Conservation (phyloP, 306 rosid genomes). For the Lotus japonicus region DNA sequence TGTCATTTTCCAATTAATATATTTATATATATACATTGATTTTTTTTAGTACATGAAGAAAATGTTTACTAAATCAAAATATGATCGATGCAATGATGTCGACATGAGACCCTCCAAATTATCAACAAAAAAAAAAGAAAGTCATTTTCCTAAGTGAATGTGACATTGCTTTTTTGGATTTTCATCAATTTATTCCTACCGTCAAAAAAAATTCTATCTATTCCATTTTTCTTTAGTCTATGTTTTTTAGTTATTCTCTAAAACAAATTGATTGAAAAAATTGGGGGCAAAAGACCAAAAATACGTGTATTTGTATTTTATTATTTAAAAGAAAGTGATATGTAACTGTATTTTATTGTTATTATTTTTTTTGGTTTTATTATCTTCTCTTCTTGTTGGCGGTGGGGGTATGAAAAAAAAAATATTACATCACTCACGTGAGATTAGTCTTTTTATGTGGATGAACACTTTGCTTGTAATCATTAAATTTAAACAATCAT, state of each 20-base stretch:
- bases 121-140: too few relatives aligned
- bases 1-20: neutral
- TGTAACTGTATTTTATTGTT: neutral
- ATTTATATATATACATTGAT: too few relatives aligned
- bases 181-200: too few relatives aligned
- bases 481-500: neutral
- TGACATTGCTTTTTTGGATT: too few relatives aligned
- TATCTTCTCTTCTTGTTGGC: neutral
- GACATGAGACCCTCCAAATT: too few relatives aligned
- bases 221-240: too few relatives aligned
- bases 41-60: neutral
- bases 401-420: too few relatives aligned
- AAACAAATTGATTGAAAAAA: too few relatives aligned
- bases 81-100: neutral
- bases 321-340: neutral
- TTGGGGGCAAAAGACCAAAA: too few relatives aligned
- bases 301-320: neutral
- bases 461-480: neutral
- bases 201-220: too few relatives aligned
- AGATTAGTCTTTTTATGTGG: neutral
- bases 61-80: neutral
- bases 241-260: too few relatives aligned
- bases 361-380: neutral
- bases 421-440: neutral
- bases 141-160: neutral